Evolutionary conservation across 768 basidiomycete genomes (phyloP).

Genomic region (Phlebiopsis gigantea): DNA sequence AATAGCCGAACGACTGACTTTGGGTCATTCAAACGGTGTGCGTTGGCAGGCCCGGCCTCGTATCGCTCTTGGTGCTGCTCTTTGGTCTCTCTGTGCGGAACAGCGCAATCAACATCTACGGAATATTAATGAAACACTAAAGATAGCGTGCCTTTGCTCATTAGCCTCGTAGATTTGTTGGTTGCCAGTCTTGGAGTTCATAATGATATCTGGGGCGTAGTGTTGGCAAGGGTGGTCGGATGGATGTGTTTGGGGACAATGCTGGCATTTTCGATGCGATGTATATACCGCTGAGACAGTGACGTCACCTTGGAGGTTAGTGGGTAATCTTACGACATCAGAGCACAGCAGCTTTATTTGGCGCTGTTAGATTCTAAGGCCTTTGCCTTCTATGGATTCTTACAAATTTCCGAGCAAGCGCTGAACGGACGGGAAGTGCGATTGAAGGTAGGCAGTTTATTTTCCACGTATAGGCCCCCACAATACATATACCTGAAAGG

Average conservation of each 20-base stretch:
- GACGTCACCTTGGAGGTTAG: slow-evolving; percentile 12
- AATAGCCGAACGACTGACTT: slow-evolving; percentile 25
- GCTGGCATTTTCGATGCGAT: neutral
- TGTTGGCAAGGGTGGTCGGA: neutral
- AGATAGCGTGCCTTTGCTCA: slow-evolving; percentile 44
- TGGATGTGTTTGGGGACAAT: neutral
- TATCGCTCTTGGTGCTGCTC: slow-evolving; percentile 16
- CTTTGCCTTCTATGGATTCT: slow-evolving; percentile 1
- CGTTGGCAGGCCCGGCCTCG: slow-evolving; percentile 29
- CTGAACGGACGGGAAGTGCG: too few relatives aligned
- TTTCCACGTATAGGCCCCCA: too few relatives aligned
- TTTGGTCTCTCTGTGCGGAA: neutral
- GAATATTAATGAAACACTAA: neutral
- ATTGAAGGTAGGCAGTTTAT: too few relatives aligned
- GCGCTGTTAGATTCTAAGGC: slow-evolving; percentile 8
- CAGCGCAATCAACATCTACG: neutral
- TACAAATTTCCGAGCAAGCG: neutral
- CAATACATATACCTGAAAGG: too few relatives aligned
- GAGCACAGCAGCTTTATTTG: slow-evolving; percentile 5
- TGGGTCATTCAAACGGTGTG: slow-evolving; percentile 36
- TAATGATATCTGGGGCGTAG: slow-evolving; percentile 16
- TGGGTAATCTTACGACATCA: slow-evolving; percentile 3
- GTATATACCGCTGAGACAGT: slow-evolving; percentile 4
- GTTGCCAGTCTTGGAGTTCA: slow-evolving; percentile 49
- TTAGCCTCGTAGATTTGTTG: slow-evolving; percentile 41